Conservation (phyloP, 2,329 filamentous ascomycete species). For the Aureobasidium musti region DNA sequence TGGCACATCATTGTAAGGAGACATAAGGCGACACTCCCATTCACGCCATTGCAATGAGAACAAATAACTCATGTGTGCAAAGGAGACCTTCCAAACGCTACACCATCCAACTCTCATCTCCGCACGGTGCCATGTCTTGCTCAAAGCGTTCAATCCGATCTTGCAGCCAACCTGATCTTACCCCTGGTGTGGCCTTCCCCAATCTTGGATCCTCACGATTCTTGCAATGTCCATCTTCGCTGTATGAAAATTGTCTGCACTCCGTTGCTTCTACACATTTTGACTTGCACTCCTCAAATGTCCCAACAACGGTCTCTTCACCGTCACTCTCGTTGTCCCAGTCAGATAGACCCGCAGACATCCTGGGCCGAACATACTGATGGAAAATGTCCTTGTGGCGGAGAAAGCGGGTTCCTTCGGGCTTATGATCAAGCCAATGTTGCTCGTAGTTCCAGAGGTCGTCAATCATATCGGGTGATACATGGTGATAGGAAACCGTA, state of each 20-base stretch:
- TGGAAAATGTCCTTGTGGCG: constrained; percentile 40
- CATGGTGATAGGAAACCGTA: constrained; percentile 36
- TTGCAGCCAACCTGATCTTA: constrained; percentile 9
- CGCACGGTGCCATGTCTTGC: constrained; percentile 1
- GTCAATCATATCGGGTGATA: constrained; percentile 34
- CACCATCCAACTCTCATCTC: constrained; percentile 6
- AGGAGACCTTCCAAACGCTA: background rate
- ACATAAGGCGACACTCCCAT: background rate
- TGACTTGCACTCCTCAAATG: constrained; percentile 35
- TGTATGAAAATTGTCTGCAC: constrained; percentile 36
- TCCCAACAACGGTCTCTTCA: constrained; percentile 29
- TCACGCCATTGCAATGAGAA: background rate
- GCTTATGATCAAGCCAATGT: constrained; percentile 33
- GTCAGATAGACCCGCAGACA: constrained; percentile 31
- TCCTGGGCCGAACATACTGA: constrained; percentile 35
- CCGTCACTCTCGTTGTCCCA: constrained; percentile 38
- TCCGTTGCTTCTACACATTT: constrained; percentile 33
- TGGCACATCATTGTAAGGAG: background rate
- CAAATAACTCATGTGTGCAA: background rate
- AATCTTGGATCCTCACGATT: background rate
- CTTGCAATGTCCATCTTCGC: background rate
- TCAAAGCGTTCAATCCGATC: constrained; percentile 7
- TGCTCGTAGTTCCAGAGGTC: constrained; percentile 39
- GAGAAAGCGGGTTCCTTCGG: constrained; percentile 31
- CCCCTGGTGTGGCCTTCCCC: background rate